phyloP scores from a whole-genome alignment of 805 yeast genomes.

The Spathaspora passalidarum region DNA sequence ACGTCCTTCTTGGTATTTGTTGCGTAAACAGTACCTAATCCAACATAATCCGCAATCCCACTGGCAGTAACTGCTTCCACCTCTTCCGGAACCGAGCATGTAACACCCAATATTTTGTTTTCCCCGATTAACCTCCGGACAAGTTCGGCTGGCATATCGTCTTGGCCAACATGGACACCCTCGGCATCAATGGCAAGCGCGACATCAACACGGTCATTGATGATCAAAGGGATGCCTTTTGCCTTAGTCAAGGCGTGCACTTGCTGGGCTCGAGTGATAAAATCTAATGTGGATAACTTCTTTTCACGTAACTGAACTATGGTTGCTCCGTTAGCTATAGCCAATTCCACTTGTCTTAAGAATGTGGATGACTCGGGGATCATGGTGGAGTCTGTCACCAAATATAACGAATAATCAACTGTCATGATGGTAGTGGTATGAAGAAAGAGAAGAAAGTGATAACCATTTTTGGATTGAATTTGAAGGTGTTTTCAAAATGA shows the following conservation, averaged over 20 bases:
- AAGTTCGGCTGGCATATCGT: slow-evolving; percentile 64
- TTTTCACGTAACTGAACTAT: slow-evolving; percentile 85
- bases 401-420: slow-evolving; percentile 59
- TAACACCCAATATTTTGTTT: slow-evolving; percentile 74
- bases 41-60: slow-evolving; percentile 71
- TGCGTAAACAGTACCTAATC: slow-evolving; percentile 75
- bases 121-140: slow-evolving; percentile 70
- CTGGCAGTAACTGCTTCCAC: slow-evolving; percentile 46
- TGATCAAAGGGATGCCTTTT: slow-evolving; percentile 69
- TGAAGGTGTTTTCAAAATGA: too few species aligned
- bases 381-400: slow-evolving; percentile 79
- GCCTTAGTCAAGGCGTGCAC: slow-evolving; percentile 61
- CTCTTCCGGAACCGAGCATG: slow-evolving; percentile 62
- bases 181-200: slow-evolving; percentile 89
- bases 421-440: neutral
- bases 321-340: slow-evolving; percentile 73
- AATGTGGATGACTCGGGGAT: slow-evolving; percentile 54
- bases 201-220: slow-evolving; percentile 84
- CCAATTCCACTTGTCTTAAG: slow-evolving; percentile 56
- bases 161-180: slow-evolving; percentile 92
- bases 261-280: slow-evolving; percentile 56
- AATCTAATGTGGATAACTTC: slow-evolving; percentile 60
- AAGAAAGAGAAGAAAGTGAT: neutral
- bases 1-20: slow-evolving; percentile 67
- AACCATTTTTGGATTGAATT: too few species aligned